Evolutionary conservation across 768 basidiomycete genomes (phyloP), one percentile per base, ranked within the genome.

Genomic region (Exidia glandulosa): DNA sequence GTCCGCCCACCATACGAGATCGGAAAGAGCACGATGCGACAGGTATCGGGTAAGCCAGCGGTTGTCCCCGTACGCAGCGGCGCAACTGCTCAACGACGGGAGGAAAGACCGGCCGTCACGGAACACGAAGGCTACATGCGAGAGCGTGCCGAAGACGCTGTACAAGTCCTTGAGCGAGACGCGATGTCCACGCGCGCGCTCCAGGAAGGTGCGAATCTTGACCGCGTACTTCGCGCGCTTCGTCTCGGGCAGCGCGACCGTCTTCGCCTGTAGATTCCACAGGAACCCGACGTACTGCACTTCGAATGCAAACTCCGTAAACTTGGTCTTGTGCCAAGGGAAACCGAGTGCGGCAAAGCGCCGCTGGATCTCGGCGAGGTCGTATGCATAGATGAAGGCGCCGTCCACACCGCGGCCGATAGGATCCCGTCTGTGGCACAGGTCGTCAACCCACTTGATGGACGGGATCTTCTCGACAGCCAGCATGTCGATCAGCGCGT

Each of bases 201-300:
- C 37, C 2, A 71, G 59, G 47, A 63, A 73, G 0, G 50, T 4
- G 1, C 29, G 27, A 0, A 77, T 61, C 41, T 69, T 67, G 1
- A 1, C 30, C 0, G 72, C 31, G 48, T 75, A 75, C 32, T 70
- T 69, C 0, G 2, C 4, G 7, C 67, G 69, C 60, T 76, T 78
- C 0, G 67, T 57, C 0, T 58, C 47, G 0, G 72, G 75, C 3
- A 78, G 62, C 29, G 64, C 37, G 0, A 78, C 72, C 0, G 65
- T 68, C 32, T 72, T 71, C 0, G 27, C 6, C 0, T 6, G 1
- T 0, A 77, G 57, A 32, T 72, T 64, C 77, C 76, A 77, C 0
- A 62, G 2, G 60, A 77, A 76, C 2, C 77, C 73, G 1, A 76
- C 65, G 55, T 77, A 78, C 25, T 45, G 62, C 60, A 76, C 74